A percentile compares a stretch with the other conserved stretches of the same genome.
phyloP scores from a whole-genome alignment of 2,329 filamentous ascomycete genomes.

The Helicocarpus griseus region DNA sequence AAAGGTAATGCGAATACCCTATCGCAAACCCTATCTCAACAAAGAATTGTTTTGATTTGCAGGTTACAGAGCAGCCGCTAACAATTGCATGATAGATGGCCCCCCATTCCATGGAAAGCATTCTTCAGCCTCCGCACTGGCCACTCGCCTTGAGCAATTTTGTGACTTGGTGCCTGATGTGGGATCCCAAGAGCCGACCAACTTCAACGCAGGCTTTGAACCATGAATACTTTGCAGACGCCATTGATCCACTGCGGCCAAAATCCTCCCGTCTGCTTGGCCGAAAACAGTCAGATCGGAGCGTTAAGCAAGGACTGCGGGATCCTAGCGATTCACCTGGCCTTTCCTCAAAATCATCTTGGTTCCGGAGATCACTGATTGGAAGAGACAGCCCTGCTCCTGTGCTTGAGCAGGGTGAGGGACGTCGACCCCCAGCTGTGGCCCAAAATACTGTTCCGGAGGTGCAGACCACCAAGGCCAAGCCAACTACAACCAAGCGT shows the following conservation, averaged over 20 bases:
- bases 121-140: constrained; percentile 85
- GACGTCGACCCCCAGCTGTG: constrained; percentile 31
- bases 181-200: constrained; percentile 87
- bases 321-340: constrained; percentile 50
- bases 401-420: constrained; percentile 33
- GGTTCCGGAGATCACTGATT: constrained; percentile 94
- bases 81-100: constrained; percentile 59
- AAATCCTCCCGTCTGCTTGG: constrained; percentile 81
- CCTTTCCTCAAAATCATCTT: constrained; percentile 75
- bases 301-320: constrained; percentile 51
- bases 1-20: constrained; percentile 42
- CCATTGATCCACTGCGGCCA: constrained; percentile 82
- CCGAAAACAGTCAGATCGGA: constrained; percentile 80
- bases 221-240: constrained; percentile 90
- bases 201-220: constrained; percentile 89
- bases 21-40: not conserved
- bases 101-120: constrained; percentile 90
- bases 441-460: constrained; percentile 29
- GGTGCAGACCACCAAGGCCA: constrained; percentile 30
- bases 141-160: constrained; percentile 79
- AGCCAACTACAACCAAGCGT: constrained; percentile 61
- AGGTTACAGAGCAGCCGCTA: not conserved
- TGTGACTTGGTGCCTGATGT: constrained; percentile 98
- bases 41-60: not conserved
- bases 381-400: constrained; percentile 61